phyloP scores from a whole-genome alignment of 805 yeast species.

The Metschnikowia baotianmanensis region DNA sequence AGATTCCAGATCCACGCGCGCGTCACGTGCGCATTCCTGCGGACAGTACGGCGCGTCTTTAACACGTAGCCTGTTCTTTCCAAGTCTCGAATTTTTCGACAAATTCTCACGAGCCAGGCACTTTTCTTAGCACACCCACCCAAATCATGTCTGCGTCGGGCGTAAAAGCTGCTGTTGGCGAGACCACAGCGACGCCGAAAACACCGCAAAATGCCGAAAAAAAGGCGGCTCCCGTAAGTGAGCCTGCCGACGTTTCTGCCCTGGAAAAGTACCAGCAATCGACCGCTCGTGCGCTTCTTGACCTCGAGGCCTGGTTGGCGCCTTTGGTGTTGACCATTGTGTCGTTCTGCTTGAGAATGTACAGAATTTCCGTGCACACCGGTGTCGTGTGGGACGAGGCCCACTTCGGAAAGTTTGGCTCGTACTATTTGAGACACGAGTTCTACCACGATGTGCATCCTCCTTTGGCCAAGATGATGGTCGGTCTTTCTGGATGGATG shows the following conservation, averaged over 20 bases:
- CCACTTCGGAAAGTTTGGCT: slow-evolving; percentile 84
- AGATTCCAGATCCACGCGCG: slow-evolving; percentile 2
- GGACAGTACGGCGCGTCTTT: neutral
- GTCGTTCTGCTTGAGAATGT: slow-evolving; percentile 73
- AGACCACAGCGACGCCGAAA: slow-evolving; percentile 8
- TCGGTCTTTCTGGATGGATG: slow-evolving; percentile 72
- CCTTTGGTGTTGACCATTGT: slow-evolving; percentile 64
- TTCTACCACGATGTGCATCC: slow-evolving; percentile 88
- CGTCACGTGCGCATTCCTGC: neutral
- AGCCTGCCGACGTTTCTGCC: slow-evolving; percentile 15
- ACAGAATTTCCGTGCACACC: slow-evolving; percentile 63
- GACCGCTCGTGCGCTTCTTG: slow-evolving; percentile 21
- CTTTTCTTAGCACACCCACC: neutral
- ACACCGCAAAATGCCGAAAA: slow-evolving; percentile 4
- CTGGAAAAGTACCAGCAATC: slow-evolving; percentile 18
- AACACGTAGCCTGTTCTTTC: slow-evolving; percentile 8
- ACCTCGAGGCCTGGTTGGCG: slow-evolving; percentile 43
- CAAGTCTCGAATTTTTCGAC: neutral
- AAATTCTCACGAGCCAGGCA: neutral
- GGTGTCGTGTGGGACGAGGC: slow-evolving; percentile 89
- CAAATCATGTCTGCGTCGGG: slow-evolving; percentile 21
- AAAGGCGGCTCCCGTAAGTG: neutral
- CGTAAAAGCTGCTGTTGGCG: slow-evolving; percentile 8
- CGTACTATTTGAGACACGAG: slow-evolving; percentile 73
- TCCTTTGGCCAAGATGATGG: slow-evolving; percentile 78